Conservation (phyloP, 208 protist genomes). For the Kentomonas sorsogonicus region DNA sequence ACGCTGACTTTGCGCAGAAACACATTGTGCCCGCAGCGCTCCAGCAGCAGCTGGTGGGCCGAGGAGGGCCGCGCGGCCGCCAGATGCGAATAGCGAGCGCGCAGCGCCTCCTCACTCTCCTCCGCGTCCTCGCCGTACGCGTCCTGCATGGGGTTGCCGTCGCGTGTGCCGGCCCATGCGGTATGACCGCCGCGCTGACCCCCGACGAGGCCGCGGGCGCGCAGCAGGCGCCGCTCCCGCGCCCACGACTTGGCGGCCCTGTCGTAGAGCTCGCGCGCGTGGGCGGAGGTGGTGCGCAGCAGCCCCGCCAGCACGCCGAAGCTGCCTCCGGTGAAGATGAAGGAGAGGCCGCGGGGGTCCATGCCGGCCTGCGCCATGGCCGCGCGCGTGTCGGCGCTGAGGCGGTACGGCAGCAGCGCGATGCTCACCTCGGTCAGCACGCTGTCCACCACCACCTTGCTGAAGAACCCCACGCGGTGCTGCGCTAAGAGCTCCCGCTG, state of each 20-base stretch:
- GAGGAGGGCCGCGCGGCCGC: not conserved
- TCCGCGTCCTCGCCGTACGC: not conserved
- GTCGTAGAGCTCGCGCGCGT: too few relatives aligned
- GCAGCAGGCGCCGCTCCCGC: too few relatives aligned
- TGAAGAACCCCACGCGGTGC: too few relatives aligned
- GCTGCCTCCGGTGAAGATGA: slow-evolving; percentile 47
- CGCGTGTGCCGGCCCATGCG: too few relatives aligned
- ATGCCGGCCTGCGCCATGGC: slow-evolving; percentile 22
- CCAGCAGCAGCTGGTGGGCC: slow-evolving; percentile 8
- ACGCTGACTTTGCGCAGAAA: slow-evolving; percentile 44
- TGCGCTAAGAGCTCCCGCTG: too few relatives aligned
- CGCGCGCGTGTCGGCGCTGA: slow-evolving; percentile 11
- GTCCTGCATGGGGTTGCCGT: too few relatives aligned
- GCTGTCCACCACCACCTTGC: too few relatives aligned
- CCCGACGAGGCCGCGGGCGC: too few relatives aligned
- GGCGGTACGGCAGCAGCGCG: slow-evolving; percentile 28
- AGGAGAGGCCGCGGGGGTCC: slow-evolving; percentile 24
- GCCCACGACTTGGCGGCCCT: too few relatives aligned
- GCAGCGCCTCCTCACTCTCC: not conserved
- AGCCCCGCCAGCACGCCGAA: slow-evolving; percentile 53
- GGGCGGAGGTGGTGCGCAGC: too few relatives aligned
- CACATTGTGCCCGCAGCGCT: slow-evolving; percentile 41
- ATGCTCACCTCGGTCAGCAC: slow-evolving; percentile 34
- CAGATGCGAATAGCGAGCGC: too few relatives aligned
- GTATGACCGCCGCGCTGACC: too few relatives aligned